phyloP scores from a whole-genome alignment of 2,329 filamentous ascomycete species.

The Fusarium tjaetaba region DNA sequence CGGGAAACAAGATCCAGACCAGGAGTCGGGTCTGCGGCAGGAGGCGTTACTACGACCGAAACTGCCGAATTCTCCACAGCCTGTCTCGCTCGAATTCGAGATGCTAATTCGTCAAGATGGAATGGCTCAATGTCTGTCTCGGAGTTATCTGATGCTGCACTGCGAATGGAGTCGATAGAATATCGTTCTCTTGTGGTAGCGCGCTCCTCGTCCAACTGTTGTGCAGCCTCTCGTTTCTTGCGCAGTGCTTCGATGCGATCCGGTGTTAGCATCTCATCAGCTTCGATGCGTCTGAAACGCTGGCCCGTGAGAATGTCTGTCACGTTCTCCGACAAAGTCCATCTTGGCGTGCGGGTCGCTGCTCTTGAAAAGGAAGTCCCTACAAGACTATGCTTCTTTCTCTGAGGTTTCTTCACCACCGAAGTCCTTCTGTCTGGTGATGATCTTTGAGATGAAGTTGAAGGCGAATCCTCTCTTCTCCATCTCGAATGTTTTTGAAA shows the following conservation, averaged over 20 bases:
- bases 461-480: slow-evolving; percentile 17
- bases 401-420: slow-evolving; percentile 55
- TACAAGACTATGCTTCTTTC: slow-evolving; percentile 48
- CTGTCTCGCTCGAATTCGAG: slow-evolving; percentile 50
- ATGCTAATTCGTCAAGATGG: slow-evolving; percentile 59
- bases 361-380: slow-evolving; percentile 23
- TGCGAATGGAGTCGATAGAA: slow-evolving; percentile 42
- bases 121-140: slow-evolving; percentile 60
- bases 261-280: slow-evolving; percentile 68
- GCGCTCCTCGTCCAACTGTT: slow-evolving; percentile 33
- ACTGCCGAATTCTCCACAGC: slow-evolving; percentile 34
- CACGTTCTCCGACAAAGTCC: slow-evolving; percentile 66
- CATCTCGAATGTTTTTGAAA: slow-evolving; percentile 29
- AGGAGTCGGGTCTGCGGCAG: slow-evolving; percentile 10
- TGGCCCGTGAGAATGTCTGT: slow-evolving; percentile 65
- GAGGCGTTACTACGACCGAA: slow-evolving; percentile 13
- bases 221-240: slow-evolving; percentile 46
- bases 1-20: slow-evolving; percentile 39
- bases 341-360: slow-evolving; percentile 51
- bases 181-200: slow-evolving; percentile 11
- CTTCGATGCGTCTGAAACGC: slow-evolving; percentile 65
- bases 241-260: slow-evolving; percentile 60
- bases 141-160: slow-evolving; percentile 37
- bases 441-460: slow-evolving; percentile 21
- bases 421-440: slow-evolving; percentile 45